Percentiles rank a stretch among this genome's conserved stretches.
phyloP scores from a whole-genome alignment of 2,329 filamentous ascomycete genomes.

The Neonectria coccinea region DNA sequence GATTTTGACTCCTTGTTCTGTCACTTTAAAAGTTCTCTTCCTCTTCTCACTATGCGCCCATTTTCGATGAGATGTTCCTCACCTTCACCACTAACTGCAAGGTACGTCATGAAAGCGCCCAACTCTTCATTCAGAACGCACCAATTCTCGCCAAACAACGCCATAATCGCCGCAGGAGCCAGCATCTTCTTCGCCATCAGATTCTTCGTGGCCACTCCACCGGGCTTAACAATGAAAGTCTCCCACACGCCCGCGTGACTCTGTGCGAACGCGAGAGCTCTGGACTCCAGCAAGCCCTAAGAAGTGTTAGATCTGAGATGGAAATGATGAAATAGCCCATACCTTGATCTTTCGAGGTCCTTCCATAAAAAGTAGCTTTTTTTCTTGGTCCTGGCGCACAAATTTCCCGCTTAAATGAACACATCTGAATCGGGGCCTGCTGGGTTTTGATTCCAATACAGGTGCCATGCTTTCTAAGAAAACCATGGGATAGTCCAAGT shows the following conservation, averaged over 20 bases:
- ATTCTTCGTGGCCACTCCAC: constrained; percentile 24
- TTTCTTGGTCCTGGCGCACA: constrained; percentile 49
- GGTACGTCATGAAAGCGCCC: constrained; percentile 35
- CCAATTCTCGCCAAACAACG: constrained; percentile 37
- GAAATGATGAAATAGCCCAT: rapidly evolving
- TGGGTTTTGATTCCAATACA: constrained; percentile 17
- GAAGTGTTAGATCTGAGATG: neutral
- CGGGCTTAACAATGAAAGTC: constrained; percentile 36
- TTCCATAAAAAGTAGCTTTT: constrained; percentile 43
- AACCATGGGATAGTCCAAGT: constrained; percentile 39
- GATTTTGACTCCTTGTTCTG: neutral
- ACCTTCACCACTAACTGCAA: constrained; percentile 33
- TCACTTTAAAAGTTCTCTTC: constrained; percentile 23
- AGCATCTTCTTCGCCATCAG: neutral
- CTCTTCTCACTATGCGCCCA: constrained; percentile 25
- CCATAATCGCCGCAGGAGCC: neutral
- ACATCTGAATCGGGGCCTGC: constrained; percentile 41
- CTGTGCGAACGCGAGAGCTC: constrained; percentile 27
- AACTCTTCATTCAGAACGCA: constrained; percentile 31
- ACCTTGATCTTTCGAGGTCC: constrained; percentile 40
- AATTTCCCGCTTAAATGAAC: constrained; percentile 51
- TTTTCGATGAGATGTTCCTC: constrained; percentile 28
- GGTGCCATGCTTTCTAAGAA: constrained; percentile 30
- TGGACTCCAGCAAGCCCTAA: constrained; percentile 35
- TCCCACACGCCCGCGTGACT: constrained; percentile 28